A percentile compares a stretch with the other conserved stretches of the same genome.
Evolutionary conservation across 139 green algal species (phyloP).

Genomic region (Picochlorum sp.): DNA sequence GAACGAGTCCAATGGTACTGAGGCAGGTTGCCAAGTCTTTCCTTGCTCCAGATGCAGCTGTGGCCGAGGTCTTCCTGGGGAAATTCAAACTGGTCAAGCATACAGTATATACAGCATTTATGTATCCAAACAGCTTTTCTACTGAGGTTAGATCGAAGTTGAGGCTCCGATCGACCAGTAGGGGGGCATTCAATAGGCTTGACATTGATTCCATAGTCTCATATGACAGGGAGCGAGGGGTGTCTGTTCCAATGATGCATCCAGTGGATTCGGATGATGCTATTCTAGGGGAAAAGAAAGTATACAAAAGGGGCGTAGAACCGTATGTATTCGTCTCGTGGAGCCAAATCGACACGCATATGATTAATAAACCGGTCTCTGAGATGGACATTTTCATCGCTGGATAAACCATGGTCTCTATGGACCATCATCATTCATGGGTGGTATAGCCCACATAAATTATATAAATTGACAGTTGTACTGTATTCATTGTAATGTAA

Average conservation of each 20-base stretch:
- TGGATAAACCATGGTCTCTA: slow-evolving; percentile 27
- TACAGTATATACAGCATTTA: slow-evolving; percentile 3
- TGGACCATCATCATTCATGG: not conserved
- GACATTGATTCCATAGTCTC: slow-evolving; percentile 54
- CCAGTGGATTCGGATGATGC: slow-evolving; percentile 7
- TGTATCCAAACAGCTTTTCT: slow-evolving; percentile 43
- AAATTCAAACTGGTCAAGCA: slow-evolving; percentile 2
- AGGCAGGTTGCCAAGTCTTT: slow-evolving; percentile 45
- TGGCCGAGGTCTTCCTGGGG: not conserved
- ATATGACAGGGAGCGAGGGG: slow-evolving; percentile 47
- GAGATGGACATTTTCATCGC: slow-evolving; percentile 71
- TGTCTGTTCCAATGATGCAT: slow-evolving; percentile 12
- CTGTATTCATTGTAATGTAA: no score
- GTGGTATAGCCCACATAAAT: no score
- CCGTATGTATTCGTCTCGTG: slow-evolving; percentile 68
- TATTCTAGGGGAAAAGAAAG: not conserved
- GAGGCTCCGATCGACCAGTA: slow-evolving; percentile 47
- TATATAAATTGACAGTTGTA: no score
- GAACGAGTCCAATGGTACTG: slow-evolving; percentile 55
- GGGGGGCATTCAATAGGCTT: slow-evolving; percentile 67
- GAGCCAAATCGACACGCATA: slow-evolving; percentile 37
- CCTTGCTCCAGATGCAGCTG: not conserved
- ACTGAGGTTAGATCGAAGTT: slow-evolving; percentile 62
- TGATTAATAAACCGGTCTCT: slow-evolving; percentile 57
- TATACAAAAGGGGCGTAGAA: slow-evolving; percentile 48